Percentiles rank a stretch among this genome's conserved stretches.
These are phyloP conservation scores for Cryptosporidium baileyi DNA, from an alignment of 169 alveolate species.

Conservation along the genomic window DNA sequence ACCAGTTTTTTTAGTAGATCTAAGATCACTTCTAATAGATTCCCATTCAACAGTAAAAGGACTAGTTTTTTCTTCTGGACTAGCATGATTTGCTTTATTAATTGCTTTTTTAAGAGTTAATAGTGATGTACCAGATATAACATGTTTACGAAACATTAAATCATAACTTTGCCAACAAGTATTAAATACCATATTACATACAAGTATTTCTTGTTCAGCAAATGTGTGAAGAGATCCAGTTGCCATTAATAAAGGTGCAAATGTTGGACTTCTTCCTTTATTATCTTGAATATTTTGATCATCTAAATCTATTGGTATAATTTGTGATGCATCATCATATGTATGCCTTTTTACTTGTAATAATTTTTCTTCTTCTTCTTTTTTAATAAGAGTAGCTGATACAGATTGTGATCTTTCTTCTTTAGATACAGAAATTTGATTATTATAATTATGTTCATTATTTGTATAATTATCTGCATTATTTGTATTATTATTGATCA, in stretches of 20 bases:
- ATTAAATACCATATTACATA: slow-evolving; percentile 66
- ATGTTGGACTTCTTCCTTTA: slow-evolving; percentile 68
- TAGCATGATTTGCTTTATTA: slow-evolving; percentile 63
- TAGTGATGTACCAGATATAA: slow-evolving; percentile 57
- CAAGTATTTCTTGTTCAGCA: slow-evolving; percentile 63
- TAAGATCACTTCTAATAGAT: slow-evolving; percentile 53
- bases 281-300: neutral
- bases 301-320: neutral
- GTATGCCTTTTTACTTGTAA: slow-evolving; percentile 42
- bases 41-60: slow-evolving; percentile 68
- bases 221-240: slow-evolving; percentile 65
- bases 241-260: slow-evolving; percentile 70
- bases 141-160: slow-evolving; percentile 59
- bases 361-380: slow-evolving; percentile 26
- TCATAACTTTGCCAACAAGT: slow-evolving; percentile 71
- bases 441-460: neutral
- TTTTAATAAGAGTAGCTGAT: slow-evolving; percentile 29
- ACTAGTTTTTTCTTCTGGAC: slow-evolving; percentile 55
- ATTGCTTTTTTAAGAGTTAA: slow-evolving; percentile 59
- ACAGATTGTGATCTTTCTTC: slow-evolving; percentile 57
- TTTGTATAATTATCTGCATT: neutral
- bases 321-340: slow-evolving; percentile 39
- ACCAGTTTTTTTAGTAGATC: slow-evolving; percentile 23
- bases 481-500: neutral
- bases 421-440: neutral